Evolutionary conservation across 345 rosid genomes (phyloP).

Genomic region (Triadica sebifera): DNA sequence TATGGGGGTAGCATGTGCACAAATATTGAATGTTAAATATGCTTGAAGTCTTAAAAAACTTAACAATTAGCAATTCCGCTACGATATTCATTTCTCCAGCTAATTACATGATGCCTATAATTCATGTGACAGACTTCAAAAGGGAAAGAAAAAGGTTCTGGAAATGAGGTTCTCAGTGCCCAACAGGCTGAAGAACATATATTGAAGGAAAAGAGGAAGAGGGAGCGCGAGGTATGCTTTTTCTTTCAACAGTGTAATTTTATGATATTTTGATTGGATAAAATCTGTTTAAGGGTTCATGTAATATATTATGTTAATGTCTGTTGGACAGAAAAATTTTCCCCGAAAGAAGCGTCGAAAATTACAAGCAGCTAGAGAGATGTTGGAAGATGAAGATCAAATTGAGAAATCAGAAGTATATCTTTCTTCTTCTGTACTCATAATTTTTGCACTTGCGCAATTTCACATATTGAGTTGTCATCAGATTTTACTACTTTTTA

Average conservation of each 20-base stretch:
- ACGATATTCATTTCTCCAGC: neutral
- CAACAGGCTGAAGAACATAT: slow-evolving; percentile 83
- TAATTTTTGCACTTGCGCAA: neutral
- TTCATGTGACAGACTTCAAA: slow-evolving; percentile 42
- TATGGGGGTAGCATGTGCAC: neutral
- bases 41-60: neutral
- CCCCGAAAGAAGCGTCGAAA: slow-evolving; percentile 87
- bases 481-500: neutral
- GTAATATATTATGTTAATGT: neutral
- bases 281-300: neutral
- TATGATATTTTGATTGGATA: slow-evolving; percentile 3
- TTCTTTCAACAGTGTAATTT: neutral
- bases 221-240: slow-evolving; percentile 70
- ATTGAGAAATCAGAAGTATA: slow-evolving; percentile 45
- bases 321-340: slow-evolving; percentile 65
- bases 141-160: slow-evolving; percentile 50
- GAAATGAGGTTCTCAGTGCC: slow-evolving; percentile 67
- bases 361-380: slow-evolving; percentile 94
- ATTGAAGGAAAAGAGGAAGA: slow-evolving; percentile 88
- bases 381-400: slow-evolving; percentile 70
- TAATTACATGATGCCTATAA: neutral
- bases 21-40: neutral
- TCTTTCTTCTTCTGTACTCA: neutral
- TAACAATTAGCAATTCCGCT: neutral
- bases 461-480: neutral